These are phyloP conservation scores for Ustilaginoidea virens DNA, from an alignment of 2,329 filamentous ascomycete genomes.

Conservation along the genomic window DNA sequence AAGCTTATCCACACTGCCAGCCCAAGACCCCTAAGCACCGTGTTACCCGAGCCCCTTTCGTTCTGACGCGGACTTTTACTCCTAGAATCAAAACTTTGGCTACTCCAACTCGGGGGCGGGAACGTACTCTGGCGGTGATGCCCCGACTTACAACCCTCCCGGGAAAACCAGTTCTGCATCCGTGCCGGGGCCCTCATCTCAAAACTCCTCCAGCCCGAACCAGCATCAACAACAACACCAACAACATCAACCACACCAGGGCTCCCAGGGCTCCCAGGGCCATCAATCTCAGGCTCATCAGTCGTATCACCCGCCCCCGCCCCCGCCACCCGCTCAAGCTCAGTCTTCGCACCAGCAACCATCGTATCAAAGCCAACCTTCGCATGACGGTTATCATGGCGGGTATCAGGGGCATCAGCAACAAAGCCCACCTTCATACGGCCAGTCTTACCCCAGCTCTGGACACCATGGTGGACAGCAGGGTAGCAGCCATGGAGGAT, in stretches of 20 bases:
- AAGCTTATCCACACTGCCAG: too few species aligned
- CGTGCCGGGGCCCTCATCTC: constrained; percentile 9
- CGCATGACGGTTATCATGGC: constrained; percentile 3
- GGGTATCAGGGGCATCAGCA: constrained; percentile 2
- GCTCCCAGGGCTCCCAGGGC: constrained; percentile 7
- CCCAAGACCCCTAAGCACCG: too few species aligned
- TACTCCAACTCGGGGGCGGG: constrained; percentile 41
- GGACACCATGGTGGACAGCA: constrained; percentile 8
- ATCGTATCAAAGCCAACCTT: constrained; percentile 2
- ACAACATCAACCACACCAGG: constrained; percentile 4
- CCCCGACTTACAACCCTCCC: constrained; percentile 32
- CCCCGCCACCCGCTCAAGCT: constrained; percentile 6
- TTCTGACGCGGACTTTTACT: too few species aligned
- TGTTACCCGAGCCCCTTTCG: too few species aligned
- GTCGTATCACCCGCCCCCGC: constrained; percentile 9
- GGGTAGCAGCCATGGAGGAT: constrained; percentile 11
- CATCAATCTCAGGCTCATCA: constrained; percentile 8
- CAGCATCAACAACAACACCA: constrained; percentile 14
- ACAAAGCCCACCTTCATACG: constrained; percentile 8
- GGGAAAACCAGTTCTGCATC: constrained; percentile 14
- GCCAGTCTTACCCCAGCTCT: constrained; percentile 8
- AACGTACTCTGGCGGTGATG: constrained; percentile 44
- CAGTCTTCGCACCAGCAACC: constrained; percentile 9
- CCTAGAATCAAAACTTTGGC: constrained; percentile 43
- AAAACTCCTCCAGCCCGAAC: constrained; percentile 12